These are phyloP conservation scores for Eucalyptus sp. DNA, from an alignment of 345 rosid species.

Conservation along the genomic window DNA sequence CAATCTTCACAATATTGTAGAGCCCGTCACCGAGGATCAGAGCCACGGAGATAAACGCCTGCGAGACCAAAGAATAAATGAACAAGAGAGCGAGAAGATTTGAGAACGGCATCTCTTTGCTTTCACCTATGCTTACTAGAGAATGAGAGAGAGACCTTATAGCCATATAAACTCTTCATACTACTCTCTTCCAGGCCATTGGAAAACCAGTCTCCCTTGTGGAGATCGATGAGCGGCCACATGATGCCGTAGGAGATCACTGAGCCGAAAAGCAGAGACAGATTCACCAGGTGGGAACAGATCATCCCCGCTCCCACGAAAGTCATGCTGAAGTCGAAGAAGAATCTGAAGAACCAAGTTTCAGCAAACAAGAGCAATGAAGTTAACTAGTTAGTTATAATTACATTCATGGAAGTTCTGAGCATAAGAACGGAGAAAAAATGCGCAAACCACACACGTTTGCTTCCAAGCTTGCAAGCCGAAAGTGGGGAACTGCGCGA, in stretches of 20 bases:
- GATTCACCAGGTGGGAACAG: conserved; percentile 78
- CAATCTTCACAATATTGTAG: conserved; percentile 70
- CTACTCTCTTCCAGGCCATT: conserved; percentile 44
- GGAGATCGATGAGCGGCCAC: conserved; percentile 79
- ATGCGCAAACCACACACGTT: conserved; percentile 26
- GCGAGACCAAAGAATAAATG: not conserved
- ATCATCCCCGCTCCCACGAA: conserved; percentile 94
- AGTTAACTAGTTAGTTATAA: not conserved
- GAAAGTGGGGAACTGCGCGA: conserved; percentile 75
- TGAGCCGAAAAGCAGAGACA: conserved; percentile 82
- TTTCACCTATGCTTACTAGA: not conserved
- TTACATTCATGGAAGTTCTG: not conserved
- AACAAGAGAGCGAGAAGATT: not conserved
- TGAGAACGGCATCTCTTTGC: not conserved
- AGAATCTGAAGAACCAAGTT: conserved; percentile 37
- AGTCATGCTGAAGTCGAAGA: conserved; percentile 78
- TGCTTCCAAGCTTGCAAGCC: conserved; percentile 83
- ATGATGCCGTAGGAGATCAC: conserved; percentile 67
- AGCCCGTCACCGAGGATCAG: conserved; percentile 91
- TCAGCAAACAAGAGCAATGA: not conserved
- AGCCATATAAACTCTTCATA: conserved; percentile 88
- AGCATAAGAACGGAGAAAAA: not conserved
- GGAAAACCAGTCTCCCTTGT: conserved; percentile 75
- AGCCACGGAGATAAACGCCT: conserved; percentile 74
- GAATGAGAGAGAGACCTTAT: conserved; percentile 41